These are phyloP conservation scores for Neoascochyta sp. DNA, from an alignment of 2,329 filamentous ascomycete genomes.

Conservation along the genomic window DNA sequence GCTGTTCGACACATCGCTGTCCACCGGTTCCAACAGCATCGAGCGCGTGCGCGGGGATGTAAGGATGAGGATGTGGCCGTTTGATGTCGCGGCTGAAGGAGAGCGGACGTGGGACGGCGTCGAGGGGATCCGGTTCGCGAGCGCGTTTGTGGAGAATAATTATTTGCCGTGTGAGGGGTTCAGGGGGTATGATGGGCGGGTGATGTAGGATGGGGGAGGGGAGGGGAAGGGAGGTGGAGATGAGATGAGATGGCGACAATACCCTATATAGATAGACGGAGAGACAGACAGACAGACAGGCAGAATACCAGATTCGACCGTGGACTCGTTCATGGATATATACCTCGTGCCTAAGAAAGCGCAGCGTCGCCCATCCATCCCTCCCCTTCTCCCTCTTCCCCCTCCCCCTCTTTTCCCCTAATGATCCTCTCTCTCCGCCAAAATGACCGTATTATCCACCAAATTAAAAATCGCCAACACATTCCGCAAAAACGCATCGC, in stretches of 20 bases:
- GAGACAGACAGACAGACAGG: too few species aligned
- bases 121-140: conserved; percentile 36
- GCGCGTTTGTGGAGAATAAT: conserved; percentile 43
- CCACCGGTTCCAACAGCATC: conserved; percentile 30
- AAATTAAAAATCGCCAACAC: conserved; percentile 49
- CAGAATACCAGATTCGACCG: too few species aligned
- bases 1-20: conserved; percentile 47
- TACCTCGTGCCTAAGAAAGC: too few species aligned
- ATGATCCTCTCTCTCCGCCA: conserved; percentile 29
- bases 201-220: neutral
- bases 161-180: conserved; percentile 33
- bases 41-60: conserved; percentile 36
- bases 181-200: conserved; percentile 25
- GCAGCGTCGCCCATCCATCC: too few species aligned
- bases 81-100: too few species aligned
- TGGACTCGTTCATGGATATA: too few species aligned
- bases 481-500: conserved; percentile 47
- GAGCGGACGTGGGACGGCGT: conserved; percentile 31
- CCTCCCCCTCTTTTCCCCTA: too few species aligned
- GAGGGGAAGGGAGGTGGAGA: neutral
- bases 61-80: conserved; percentile 24
- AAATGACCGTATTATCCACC: conserved; percentile 40
- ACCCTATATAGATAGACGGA: neutral
- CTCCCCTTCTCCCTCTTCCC: too few species aligned
- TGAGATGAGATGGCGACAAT: conserved; percentile 1